Evolutionary conservation across 2,329 filamentous ascomycete species (phyloP), one percentile per base, ranked within the genome.

Genomic region (Bisporella sp.): DNA sequence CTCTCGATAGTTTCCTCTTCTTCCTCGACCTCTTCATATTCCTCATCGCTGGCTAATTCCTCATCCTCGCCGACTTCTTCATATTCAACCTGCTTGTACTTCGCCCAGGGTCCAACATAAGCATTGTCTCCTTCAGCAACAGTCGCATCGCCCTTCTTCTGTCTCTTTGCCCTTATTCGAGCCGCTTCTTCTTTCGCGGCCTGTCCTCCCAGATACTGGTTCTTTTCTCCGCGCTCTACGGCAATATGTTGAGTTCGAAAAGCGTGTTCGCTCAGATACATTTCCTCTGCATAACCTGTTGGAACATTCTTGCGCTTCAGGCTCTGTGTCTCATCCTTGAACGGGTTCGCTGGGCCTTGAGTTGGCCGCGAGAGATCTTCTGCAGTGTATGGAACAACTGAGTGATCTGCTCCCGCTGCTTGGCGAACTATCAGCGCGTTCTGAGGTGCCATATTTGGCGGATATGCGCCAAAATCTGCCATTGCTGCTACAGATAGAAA

Each of bases 61-160:
- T 87, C 88, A 42, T 82, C 86, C n/a, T 82, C 81, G 53, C 80
- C 82, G 13, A 88, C 82, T 52, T 87, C 79, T 57, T 90, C 85
- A 60, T 87, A 85, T 57, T 91, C 82, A 46, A 83, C 74, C 56
- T 82, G 76, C 60, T 77, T 77, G 64, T 95, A 96, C 65, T 78
- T 84, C 6, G 93, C 95, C 95, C 95, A 99, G 0, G 93, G 95
- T 0, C 95, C 95, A 37, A 95, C 79, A 68, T 99, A 99, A 43
- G 90, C 85, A 48, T 85, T 85, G 6, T 89, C 83, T 1, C 93
- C 93, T 62, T 96, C 91, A 0, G 91, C 85, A 39, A 96, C 77
- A 13, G 84, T 82, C 41, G 89, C 81, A 65, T 92, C 84, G 45
- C 93, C 93, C 64, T 93, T 96, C 58, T 74, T 82, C 68, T 97